Percentiles rank a stretch among this genome's conserved stretches.
Conservation (phyloP, 2,329 filamentous ascomycete genomes). For the Geosmithia morbida region DNA sequence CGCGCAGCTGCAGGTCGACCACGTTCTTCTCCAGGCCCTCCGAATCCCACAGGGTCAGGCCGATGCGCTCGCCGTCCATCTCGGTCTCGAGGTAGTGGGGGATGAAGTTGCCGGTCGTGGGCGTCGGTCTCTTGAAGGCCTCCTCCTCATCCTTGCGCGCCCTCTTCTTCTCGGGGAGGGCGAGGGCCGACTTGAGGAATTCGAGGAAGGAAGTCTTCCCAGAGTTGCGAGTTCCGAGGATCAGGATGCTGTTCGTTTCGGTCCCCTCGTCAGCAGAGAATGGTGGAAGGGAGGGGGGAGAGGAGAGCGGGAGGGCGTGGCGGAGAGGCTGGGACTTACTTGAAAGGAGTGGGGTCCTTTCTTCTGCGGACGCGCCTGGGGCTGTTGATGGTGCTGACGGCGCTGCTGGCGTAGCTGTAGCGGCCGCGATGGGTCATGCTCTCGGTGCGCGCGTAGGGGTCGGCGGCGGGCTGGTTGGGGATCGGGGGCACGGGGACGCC, state of each 20-base stretch:
- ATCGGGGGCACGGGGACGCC: conserved; percentile 41
- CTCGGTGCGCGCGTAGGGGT: conserved; percentile 72
- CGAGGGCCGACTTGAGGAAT: conserved; percentile 78
- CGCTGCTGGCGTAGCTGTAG: conserved; percentile 91
- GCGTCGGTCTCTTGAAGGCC: conserved; percentile 34
- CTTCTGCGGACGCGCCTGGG: conserved; percentile 81
- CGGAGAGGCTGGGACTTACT: conserved; percentile 39
- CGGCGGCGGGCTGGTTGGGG: conserved; percentile 42
- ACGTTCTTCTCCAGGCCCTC: conserved; percentile 89
- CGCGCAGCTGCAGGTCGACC: conserved; percentile 83
- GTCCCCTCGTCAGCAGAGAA: conserved; percentile 5
- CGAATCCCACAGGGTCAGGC: conserved; percentile 92
- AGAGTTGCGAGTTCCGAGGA: conserved; percentile 73
- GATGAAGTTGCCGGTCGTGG: conserved; percentile 57
- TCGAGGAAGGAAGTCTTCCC: conserved; percentile 97
- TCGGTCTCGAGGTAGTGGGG: conserved; percentile 89
- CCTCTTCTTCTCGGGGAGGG: conserved; percentile 69
- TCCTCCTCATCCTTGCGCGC: conserved; percentile 42
- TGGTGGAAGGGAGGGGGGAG: not conserved
- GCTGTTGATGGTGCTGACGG: conserved; percentile 82
- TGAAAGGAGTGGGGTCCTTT: conserved; percentile 96
- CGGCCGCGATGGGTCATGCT: conserved; percentile 96
- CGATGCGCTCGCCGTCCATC: conserved; percentile 81
- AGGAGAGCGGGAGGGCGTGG: not conserved
- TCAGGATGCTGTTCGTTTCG: conserved; percentile 52